A percentile compares a stretch with the other conserved stretches of the same genome.
Conservation (phyloP, 1,139 yeast genomes). For the Diutina mesorugosa region DNA sequence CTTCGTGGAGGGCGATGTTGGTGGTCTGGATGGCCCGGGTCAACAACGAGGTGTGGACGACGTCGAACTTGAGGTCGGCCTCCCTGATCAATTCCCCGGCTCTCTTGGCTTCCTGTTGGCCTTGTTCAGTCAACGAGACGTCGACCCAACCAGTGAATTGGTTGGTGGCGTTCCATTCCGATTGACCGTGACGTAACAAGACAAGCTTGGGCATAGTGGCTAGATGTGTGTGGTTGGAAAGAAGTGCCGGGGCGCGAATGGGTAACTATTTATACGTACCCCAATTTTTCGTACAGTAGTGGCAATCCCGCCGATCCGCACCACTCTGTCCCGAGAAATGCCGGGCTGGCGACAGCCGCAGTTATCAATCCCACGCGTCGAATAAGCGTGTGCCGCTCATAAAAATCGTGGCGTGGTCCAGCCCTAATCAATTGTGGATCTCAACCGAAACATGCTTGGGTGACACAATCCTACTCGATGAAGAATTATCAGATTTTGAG, state of each 20-base stretch:
- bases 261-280: not conserved
- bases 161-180: slow-evolving; percentile 98
- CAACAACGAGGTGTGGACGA: slow-evolving; percentile 83
- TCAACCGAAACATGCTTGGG: too few species aligned
- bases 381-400: too few species aligned
- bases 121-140: slow-evolving; percentile 49
- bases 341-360: slow-evolving; percentile 11
- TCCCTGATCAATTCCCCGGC: slow-evolving; percentile 92
- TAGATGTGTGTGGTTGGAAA: not conserved
- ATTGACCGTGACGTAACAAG: slow-evolving; percentile 69
- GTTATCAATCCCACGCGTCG: not conserved
- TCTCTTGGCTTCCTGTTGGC: slow-evolving; percentile 32
- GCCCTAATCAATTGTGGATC: not conserved
- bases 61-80: slow-evolving; percentile 74
- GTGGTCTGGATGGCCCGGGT: slow-evolving; percentile 98
- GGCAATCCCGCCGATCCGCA: slow-evolving; percentile 24
- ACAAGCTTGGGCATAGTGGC: not conserved
- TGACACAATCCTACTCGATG: too few species aligned
- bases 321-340: slow-evolving; percentile 49
- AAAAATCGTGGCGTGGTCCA: not conserved
- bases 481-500: too few species aligned
- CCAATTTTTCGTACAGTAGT: not conserved
- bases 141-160: slow-evolving; percentile 99
- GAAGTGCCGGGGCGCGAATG: not conserved
- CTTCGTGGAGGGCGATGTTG: slow-evolving; percentile 79